Conservation (phyloP, 306 rosid genomes). For the Erythrophleum fordii region DNA sequence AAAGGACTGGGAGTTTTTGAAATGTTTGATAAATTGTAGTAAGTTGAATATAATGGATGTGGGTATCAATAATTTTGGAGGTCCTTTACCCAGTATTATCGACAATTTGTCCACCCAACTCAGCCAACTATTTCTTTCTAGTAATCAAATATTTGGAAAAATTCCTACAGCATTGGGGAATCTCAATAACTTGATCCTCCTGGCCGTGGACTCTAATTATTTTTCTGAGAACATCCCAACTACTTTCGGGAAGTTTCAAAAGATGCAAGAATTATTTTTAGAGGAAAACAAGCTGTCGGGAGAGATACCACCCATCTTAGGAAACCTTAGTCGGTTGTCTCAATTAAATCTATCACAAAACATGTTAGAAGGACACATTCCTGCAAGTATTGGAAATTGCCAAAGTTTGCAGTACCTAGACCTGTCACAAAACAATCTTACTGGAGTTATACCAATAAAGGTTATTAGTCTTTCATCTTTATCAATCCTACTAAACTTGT, state of each 20-base stretch:
- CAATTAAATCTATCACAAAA: neutral
- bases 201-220: neutral
- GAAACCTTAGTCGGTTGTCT: conserved; percentile 42
- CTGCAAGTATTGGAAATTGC: too few relatives aligned
- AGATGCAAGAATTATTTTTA: neutral
- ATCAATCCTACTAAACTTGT: conserved; percentile 10
- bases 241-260: conserved; percentile 32
- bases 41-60: neutral
- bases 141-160: too few relatives aligned
- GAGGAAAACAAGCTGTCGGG: conserved; percentile 36
- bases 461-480: conserved; percentile 15
- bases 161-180: conserved; percentile 41
- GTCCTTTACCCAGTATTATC: conserved; percentile 34
- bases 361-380: too few relatives aligned
- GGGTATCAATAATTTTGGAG: conserved; percentile 42
- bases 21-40: conserved; percentile 42
- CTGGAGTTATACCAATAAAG: conserved; percentile 8
- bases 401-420: too few relatives aligned
- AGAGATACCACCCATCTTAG: conserved; percentile 23
- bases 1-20: conserved; percentile 43
- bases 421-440: too few relatives aligned
- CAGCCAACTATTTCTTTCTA: neutral
- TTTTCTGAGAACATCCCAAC: conserved; percentile 38
- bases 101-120: conserved; percentile 48
- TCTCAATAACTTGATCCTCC: neutral